Evolutionary conservation across 352 stramenopile species (phyloP), one percentile per base, ranked within the genome.

Genomic region (Phytophthora vignae): DNA sequence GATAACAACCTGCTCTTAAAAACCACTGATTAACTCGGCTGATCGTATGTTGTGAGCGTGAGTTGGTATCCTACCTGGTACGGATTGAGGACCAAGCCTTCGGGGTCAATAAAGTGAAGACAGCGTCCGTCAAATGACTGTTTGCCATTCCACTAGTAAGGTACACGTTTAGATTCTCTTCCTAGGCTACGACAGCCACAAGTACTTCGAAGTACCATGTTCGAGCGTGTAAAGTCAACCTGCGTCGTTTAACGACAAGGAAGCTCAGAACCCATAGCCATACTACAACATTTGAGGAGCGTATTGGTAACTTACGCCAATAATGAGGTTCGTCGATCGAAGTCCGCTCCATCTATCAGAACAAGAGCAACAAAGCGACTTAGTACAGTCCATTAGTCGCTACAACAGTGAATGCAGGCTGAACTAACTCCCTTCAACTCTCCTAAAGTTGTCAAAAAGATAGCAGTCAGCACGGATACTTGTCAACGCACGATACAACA

Each of bases 171-270:
- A 25, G 25, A 29, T 29, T 29, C 25, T 29, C 25, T 29, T 29
- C 25, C 25, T 2, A 29, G 25, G n/a, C 17, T 21, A 40, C 48
- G 55, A 61, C 6, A 53, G 6, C 9, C 48, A 49, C 22, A 2
- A 58, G 50, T 29, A 29, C 25, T 29, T 29, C 25, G 25, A 29
- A 29, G 25, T 71, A 90, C 85, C 70, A 74, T 86, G 60, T 95
- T 95, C 60, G 82, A 92, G 55, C 88, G 87, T 19, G 86, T 95
- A 61, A 84, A 94, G 77, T 95, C 86, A 50, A 94, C 81, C 84
- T 92, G 52, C n/a, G 38, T 60, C 33, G 48, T 42, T 52, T 36
- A 62, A 27, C 11, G 11, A 5, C 42, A 57, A 29, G 25, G 19
- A 29, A 14, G 12, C 44, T 73, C 53, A 73, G 60, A 48, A 69